These are phyloP conservation scores for Pholiota microspora DNA, from an alignment of 768 basidiomycete species.

Conservation along the genomic window DNA sequence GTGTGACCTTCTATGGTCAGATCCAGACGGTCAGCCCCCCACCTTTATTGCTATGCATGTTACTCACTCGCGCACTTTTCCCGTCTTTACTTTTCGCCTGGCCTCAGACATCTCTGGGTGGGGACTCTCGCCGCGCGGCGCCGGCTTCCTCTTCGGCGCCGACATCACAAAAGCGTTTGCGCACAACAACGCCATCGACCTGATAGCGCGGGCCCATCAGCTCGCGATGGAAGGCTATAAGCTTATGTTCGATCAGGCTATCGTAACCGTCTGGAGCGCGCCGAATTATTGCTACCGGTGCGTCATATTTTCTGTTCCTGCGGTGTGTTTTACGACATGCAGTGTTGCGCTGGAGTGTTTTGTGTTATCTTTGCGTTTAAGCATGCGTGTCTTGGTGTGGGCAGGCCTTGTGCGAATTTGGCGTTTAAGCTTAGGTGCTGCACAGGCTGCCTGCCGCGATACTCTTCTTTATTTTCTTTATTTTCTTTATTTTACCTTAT, in stretches of 20 bases:
- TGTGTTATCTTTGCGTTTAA: too few species aligned
- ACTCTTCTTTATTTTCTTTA: neutral
- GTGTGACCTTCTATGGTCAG: constrained; percentile 99
- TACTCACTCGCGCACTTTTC: too few species aligned
- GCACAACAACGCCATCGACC: constrained; percentile 88
- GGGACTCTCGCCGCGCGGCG: constrained; percentile 97
- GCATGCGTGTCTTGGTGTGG: too few species aligned
- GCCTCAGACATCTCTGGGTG: constrained; percentile 94
- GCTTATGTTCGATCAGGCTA: constrained; percentile 92
- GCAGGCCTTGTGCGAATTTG: too few species aligned
- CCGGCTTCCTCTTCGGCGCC: constrained; percentile 92
- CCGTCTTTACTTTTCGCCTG: too few species aligned
- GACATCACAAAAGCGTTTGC: constrained; percentile 90
- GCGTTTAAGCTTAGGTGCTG: too few species aligned
- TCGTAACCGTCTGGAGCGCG: constrained; percentile 98
- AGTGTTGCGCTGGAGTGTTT: too few species aligned
- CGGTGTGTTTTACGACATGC: too few species aligned
- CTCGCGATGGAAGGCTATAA: constrained; percentile 98
- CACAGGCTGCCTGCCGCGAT: too few species aligned
- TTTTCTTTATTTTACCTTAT: too few species aligned
- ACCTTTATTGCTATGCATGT: constrained; percentile 6
- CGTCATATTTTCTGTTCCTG: constrained; percentile 24
- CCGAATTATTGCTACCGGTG: constrained; percentile 98
- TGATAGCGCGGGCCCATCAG: constrained; percentile 96
- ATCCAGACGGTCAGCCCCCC: constrained; percentile 80